A percentile compares a stretch with the other conserved stretches of the same genome.
Conservation (phyloP, 306 rosid species). For the Glycyrrhiza uralensis region DNA sequence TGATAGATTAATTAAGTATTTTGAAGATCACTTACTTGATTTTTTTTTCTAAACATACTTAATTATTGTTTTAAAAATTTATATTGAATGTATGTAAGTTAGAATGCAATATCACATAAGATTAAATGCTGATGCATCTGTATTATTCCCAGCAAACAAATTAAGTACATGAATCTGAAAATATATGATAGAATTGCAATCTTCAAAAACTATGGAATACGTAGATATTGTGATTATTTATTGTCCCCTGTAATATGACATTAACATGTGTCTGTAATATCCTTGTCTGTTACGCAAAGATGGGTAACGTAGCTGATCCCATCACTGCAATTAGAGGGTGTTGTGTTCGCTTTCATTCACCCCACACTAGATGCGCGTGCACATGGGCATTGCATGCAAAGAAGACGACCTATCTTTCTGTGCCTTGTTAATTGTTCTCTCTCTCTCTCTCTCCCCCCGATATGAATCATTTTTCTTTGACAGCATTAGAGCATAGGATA, state of each 20-base stretch:
- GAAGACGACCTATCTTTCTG: constrained; percentile 31
- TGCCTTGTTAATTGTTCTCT: background rate
- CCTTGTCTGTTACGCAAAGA: constrained; percentile 30
- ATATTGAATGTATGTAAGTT: background rate
- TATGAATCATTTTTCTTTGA: background rate
- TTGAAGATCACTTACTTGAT: background rate
- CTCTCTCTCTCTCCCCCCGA: too few species aligned
- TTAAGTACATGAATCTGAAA: constrained; percentile 4
- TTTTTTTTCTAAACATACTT: background rate
- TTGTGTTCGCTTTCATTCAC: constrained; percentile 26
- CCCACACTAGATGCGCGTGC: constrained; percentile 35
- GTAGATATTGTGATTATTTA: background rate
- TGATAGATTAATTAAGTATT: background rate
- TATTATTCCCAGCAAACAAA: background rate
- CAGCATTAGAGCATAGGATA: constrained; percentile 63
- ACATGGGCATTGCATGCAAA: constrained; percentile 34
- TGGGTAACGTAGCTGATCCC: background rate
- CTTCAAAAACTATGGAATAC: background rate
- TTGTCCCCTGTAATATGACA: constrained; percentile 31
- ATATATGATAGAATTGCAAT: background rate
- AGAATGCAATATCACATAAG: background rate
- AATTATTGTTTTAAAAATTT: background rate
- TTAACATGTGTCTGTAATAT: constrained; percentile 29
- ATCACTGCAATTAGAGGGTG: background rate
- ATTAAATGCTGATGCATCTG: background rate